These are phyloP conservation scores for Tetrahymena malaccensis DNA, from an alignment of 73 alveolate species.

Conservation along the genomic window DNA sequence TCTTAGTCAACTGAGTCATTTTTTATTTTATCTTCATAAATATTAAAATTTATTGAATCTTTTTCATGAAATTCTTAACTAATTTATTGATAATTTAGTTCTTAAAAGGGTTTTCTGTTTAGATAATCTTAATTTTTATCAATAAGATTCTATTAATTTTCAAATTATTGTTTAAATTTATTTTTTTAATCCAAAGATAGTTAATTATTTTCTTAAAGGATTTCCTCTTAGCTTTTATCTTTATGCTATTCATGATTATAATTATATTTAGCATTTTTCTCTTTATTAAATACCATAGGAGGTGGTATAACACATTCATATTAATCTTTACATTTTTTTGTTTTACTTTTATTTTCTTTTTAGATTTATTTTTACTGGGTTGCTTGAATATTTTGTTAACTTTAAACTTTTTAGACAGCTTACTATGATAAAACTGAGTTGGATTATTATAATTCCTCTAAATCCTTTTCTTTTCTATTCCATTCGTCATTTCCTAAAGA, in stretches of 20 bases:
- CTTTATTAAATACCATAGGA: neutral
- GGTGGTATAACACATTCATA: neutral
- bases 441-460: neutral
- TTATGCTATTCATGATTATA: neutral
- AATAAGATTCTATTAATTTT: too few species aligned
- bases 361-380: neutral
- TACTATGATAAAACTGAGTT: neutral
- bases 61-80: neutral
- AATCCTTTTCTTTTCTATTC: neutral
- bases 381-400: neutral
- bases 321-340: neutral
- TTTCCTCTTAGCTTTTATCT: neutral
- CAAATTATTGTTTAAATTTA: too few species aligned
- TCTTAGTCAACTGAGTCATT: neutral
- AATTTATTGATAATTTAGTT: too few species aligned
- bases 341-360: neutral
- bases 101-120: neutral
- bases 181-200: neutral
- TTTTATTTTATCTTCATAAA: neutral
- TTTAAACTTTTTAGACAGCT: neutral
- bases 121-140: neutral
- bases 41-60: neutral
- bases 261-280: neutral
- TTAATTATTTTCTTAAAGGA: neutral
- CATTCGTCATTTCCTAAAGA: neutral